A percentile compares a stretch with the other conserved stretches of the same genome.
Evolutionary conservation across 768 basidiomycete species (phyloP).

Genomic region (Amanita polypyramis): DNA sequence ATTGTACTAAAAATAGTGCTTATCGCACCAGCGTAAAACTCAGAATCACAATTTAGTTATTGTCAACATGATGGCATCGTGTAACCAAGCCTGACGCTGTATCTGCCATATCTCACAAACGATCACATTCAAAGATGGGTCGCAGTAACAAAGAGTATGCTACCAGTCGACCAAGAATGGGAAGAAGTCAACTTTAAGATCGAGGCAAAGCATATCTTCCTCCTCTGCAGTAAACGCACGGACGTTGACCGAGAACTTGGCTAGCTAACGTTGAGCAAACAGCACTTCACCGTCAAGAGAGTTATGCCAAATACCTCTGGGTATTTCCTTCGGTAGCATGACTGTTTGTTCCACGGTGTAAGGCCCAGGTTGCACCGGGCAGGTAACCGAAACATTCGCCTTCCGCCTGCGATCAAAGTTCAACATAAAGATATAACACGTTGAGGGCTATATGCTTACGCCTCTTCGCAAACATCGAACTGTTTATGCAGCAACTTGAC

Average conservation of each 20-base stretch:
- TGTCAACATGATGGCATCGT: no score
- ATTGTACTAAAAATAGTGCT: not conserved
- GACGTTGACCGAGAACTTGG: conserved; percentile 73
- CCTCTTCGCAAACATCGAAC: conserved; percentile 90
- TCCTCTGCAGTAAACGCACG: conserved; percentile 63
- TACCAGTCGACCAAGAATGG: conserved; percentile 18
- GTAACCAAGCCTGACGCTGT: no score
- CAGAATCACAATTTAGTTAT: no score
- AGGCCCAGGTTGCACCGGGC: conserved; percentile 67
- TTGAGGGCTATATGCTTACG: conserved; percentile 74
- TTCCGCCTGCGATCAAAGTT: conserved; percentile 39
- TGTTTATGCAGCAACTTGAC: conserved; percentile 77
- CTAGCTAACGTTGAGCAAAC: conserved; percentile 28
- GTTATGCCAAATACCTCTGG: conserved; percentile 37
- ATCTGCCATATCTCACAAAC: not conserved
- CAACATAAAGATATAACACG: not conserved
- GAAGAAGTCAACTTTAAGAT: conserved; percentile 74
- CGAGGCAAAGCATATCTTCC: conserved; percentile 68
- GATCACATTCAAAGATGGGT: not conserved
- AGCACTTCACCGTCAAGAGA: not conserved
- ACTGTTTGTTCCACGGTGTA: conserved; percentile 80
- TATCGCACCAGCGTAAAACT: no score
- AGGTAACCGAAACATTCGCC: conserved; percentile 68
- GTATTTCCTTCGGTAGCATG: conserved; percentile 84
- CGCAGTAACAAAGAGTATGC: not conserved